Evolutionary conservation across 1,139 yeast species (phyloP), one percentile per base, ranked within the genome.

Genomic region (Geotrichum carabidarum): DNA sequence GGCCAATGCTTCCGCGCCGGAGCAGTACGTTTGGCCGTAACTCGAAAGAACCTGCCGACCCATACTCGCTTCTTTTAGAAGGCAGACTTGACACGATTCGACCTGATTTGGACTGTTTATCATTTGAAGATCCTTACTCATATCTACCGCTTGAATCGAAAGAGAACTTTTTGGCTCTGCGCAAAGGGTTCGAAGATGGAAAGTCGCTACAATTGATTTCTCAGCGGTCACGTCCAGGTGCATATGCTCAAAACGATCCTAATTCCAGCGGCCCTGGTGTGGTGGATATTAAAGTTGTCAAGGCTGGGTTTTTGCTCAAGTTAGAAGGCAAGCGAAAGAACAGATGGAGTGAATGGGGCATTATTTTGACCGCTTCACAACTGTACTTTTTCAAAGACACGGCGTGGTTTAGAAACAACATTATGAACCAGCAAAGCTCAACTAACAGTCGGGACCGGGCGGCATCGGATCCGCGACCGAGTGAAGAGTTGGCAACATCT

Each of bases 291-390:
- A 69, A 68, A 48, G 70, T 74, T 7, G 71, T 73, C 47, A 73
- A 72, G 56, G 65, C 73, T 18, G 78, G 78, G 1, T 60, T 70
- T 27, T 55, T 74, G 27, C 65, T 61, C 44, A 63, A 73, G 12
- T 65, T 68, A 14, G 77, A 74, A 55, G 67, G 67, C 6, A 69
- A 69, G 56, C 65, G 71, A 36, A 69, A 64, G 48, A 60, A 64
- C 11, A 60, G 62, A 8, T 72, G 74, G 74, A 65, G 68, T 18
- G 74, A 72, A 53, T 74, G 75, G 74, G 78, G 78, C 5, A 74
- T 72, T 1, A 65, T 74, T 31, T 59, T 74, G 42, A 74, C 78
- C 0, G 69, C 72, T 1, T 70, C 76, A 4, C 71, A 71, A 54
- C 65, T 74, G 1, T 74, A 74, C 54, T 62, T 74, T 42, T 74